Percentiles rank a stretch among this genome's conserved stretches.
These are phyloP conservation scores for Penicillium sp. DNA, from an alignment of 2,329 filamentous ascomycete species.

Conservation along the genomic window DNA sequence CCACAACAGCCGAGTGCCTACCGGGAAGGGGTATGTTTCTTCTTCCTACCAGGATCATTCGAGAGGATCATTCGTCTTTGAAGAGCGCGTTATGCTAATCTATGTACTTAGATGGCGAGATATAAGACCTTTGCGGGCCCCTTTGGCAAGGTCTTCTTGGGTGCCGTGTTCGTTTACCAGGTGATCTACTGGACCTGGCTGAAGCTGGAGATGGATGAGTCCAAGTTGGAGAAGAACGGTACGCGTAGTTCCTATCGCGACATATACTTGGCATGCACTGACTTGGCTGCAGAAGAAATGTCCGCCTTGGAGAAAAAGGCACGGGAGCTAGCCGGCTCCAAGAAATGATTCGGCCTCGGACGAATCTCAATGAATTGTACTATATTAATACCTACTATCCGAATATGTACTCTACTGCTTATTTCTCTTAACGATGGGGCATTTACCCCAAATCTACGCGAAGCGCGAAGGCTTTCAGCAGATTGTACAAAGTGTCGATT, in stretches of 20 bases:
- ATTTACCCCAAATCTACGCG: not conserved
- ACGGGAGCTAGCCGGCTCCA: constrained; percentile 29
- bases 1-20: constrained; percentile 21
- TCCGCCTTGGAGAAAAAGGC: constrained; percentile 36
- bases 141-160: constrained; percentile 49
- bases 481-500: constrained; percentile 11
- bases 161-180: constrained; percentile 50
- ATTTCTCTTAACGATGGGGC: not conserved
- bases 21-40: constrained; percentile 29
- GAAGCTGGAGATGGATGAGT: constrained; percentile 48
- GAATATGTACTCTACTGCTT: not conserved
- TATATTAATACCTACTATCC: not conserved
- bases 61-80: not conserved
- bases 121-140: constrained; percentile 43
- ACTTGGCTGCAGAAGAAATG: constrained; percentile 30
- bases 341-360: constrained; percentile 22
- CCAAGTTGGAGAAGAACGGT: constrained; percentile 43
- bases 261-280: not conserved
- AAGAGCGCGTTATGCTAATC: not conserved
- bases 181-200: constrained; percentile 49
- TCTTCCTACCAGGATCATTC: not conserved
- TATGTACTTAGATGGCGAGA: constrained; percentile 33
- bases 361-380: constrained; percentile 10
- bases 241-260: constrained; percentile 10
- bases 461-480: not conserved